Conservation (phyloP, 371 early-diverging fungal genomes). For the Lichtheimia ornata region DNA sequence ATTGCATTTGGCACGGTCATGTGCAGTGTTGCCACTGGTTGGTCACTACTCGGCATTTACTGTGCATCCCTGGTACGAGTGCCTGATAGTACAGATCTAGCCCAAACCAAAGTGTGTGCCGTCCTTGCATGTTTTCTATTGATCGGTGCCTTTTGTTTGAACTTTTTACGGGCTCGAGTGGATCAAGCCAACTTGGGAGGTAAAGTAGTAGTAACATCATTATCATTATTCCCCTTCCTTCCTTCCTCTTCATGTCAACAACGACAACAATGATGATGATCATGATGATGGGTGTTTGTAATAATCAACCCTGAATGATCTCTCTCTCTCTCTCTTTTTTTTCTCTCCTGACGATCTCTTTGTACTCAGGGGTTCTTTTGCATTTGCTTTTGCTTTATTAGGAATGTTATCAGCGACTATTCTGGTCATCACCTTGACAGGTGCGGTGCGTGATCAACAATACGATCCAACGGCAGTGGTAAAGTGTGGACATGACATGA, state of each 20-base stretch:
- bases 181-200: constrained; percentile 51
- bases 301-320: not conserved
- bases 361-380: not conserved
- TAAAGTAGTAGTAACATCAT: constrained; percentile 11
- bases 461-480: constrained; percentile 31
- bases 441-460: constrained; percentile 27
- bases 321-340: not conserved
- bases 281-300: not conserved
- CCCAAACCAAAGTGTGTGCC: constrained; percentile 27
- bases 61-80: constrained; percentile 34
- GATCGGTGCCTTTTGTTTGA: constrained; percentile 38
- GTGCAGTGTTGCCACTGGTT: constrained; percentile 39
- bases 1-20: constrained; percentile 38
- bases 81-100: constrained; percentile 17
- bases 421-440: constrained; percentile 38
- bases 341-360: not conserved
- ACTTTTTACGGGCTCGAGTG: constrained; percentile 38
- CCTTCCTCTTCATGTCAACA: not conserved
- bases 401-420: constrained; percentile 48
- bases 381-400: constrained; percentile 3
- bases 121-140: constrained; percentile 33
- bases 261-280: too few species aligned
- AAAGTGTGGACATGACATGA: constrained; percentile 3
- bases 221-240: too few species aligned
- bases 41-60: constrained; percentile 41